Base-by-base conservation (phyloP, 176 grass and related monocot genomes). In the Echinochloa phyllopogon region DNA sequence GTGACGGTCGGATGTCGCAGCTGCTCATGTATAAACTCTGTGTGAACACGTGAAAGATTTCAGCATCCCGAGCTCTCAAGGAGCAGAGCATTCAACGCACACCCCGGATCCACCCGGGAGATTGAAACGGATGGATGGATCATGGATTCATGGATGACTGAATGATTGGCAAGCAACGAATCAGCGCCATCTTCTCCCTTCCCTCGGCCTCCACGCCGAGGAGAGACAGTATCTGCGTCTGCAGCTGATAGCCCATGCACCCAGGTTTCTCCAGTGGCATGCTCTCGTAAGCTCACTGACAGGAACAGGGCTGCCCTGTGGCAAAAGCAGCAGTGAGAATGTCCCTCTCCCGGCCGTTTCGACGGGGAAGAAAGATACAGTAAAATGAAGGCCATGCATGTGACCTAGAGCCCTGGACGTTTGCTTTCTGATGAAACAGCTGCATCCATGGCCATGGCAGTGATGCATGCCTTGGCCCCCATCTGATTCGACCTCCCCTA, bases 81-180 rank as follows among this genome's bases (percentile, higher is more conserved):
- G 45, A 73, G 48, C 58, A 65, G 2, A 64, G 37, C 47, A 44
- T 80, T 80, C 56, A 86, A 52, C 75, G 13, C 42, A 51, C 27
- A 33, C n/a, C 2, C 38, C 47, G 50, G 14, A 65, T 78, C 27
- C 6, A 79, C 29, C 53, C 67, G 21, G 9, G 45, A 73, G 8
- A 47, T 6, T 3, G 23, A 40, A 68, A 21, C 5, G 80, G 20
- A 37, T 51, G 21, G 55, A 79, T n/a, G 45, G 29, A 33, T n/a
- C n/a, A n/a, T 21, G 80, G 20, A 37, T n/a, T n/a, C n/a, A n/a
- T 51, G 21, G 55, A 79, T 33, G 45, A 16, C 33, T 33, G 55
- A 79, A 86, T 86, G 76, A 86, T 80, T 86, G 84, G 66, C 43
- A n/a, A 58, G 7, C 50, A 70, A 17, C 17, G 4, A 33, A 3